Evolutionary conservation across 768 basidiomycete species (phyloP).

Genomic region (Amanita rimosa): DNA sequence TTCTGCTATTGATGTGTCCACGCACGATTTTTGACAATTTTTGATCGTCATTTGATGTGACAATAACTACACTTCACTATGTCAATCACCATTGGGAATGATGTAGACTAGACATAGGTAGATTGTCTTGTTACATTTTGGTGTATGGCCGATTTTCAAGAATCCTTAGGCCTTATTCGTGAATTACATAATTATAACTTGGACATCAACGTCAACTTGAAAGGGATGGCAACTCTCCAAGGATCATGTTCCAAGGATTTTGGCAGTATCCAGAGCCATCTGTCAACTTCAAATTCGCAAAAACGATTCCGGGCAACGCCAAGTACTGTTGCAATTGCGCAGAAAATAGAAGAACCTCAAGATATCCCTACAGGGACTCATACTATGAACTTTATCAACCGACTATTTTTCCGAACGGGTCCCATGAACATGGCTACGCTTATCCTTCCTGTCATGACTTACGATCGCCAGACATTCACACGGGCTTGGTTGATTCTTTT

Average conservation of each 20-base stretch:
- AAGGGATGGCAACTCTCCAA: constrained; percentile 13
- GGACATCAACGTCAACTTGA: no score
- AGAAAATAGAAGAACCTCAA: not conserved
- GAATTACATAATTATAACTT: no score
- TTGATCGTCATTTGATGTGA: no score
- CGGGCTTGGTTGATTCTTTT: constrained; percentile 19
- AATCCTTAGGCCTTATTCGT: no score
- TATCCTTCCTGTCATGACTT: constrained; percentile 7
- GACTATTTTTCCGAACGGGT: constrained; percentile 6
- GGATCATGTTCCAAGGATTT: constrained; percentile 12
- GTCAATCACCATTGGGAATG: no score
- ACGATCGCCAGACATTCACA: constrained; percentile 11
- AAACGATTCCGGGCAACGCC: constrained; percentile 24
- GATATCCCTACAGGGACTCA: constrained; percentile 4
- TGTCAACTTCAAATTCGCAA: constrained; percentile 29
- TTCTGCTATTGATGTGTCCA: constrained; percentile 12
- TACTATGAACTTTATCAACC: constrained; percentile 6
- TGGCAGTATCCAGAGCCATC: constrained; percentile 34
- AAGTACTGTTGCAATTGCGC: not conserved
- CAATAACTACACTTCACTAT: no score
- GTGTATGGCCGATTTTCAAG: no score
- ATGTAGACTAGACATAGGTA: no score
- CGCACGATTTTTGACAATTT: no score
- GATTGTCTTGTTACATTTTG: no score
- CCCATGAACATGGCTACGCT: constrained; percentile 5